Conservation (phyloP, 1,284 basidiomycete species). For the Mycena citricolor region DNA sequence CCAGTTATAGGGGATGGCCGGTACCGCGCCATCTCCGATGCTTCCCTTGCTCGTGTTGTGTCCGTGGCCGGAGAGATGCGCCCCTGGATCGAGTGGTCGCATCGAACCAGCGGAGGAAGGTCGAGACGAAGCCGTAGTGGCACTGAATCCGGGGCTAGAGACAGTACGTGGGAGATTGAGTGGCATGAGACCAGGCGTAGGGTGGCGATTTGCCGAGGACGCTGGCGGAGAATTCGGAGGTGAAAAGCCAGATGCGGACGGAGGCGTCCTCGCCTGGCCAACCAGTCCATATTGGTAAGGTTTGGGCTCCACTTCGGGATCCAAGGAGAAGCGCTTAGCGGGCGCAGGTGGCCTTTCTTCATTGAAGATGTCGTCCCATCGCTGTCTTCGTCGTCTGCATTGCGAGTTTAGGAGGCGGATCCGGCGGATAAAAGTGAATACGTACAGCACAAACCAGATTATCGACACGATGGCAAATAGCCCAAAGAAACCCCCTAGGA, state of each 20-base stretch:
- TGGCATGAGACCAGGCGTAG: conserved; percentile 25
- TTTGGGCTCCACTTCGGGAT: conserved; percentile 34
- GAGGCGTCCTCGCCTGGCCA: conserved; percentile 42
- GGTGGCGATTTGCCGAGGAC: conserved; percentile 20
- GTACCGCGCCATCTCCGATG: too few species aligned
- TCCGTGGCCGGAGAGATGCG: background rate
- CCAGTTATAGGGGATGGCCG: conserved; percentile 18
- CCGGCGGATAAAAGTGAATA: conserved; percentile 18
- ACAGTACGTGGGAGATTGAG: conserved; percentile 26
- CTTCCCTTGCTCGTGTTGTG: conserved; percentile 20
- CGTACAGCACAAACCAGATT: conserved; percentile 52
- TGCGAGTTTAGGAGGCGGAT: conserved; percentile 16
- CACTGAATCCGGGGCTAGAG: conserved; percentile 26
- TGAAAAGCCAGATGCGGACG: conserved; percentile 32
- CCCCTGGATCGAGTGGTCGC: conserved; percentile 22
- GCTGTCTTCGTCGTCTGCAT: conserved; percentile 42
- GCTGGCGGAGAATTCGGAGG: conserved; percentile 30
- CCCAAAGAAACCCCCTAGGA: conserved; percentile 50
- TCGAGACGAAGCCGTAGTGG: conserved; percentile 35
- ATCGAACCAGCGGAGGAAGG: conserved; percentile 43
- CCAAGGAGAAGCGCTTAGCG: conserved; percentile 31
- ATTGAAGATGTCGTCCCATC: conserved; percentile 54
- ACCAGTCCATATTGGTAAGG: conserved; percentile 55
- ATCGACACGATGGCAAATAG: conserved; percentile 41
- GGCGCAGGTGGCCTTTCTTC: conserved; percentile 24